phyloP scores from a whole-genome alignment of 2,329 filamentous ascomycete species.

The Pseudophaeomoniella oleicola region DNA sequence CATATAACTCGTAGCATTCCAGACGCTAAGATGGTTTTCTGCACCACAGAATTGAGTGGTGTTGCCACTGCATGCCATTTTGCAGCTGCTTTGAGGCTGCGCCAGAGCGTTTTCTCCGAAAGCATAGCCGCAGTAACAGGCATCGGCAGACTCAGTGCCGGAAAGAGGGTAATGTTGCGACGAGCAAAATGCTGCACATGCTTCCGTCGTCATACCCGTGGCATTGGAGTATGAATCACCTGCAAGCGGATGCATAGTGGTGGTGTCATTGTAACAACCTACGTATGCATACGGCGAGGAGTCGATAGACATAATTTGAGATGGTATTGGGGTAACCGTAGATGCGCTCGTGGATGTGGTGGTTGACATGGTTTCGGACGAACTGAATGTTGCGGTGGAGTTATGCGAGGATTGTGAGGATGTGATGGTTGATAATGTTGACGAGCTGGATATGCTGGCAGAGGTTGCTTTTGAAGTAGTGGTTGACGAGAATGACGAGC shows the following conservation, averaged over 20 bases:
- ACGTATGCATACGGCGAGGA: not conserved
- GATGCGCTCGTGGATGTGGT: too few relatives aligned
- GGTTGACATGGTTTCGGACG: too few relatives aligned
- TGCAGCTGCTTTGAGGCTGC: slow-evolving; percentile 21
- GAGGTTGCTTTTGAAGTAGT: not conserved
- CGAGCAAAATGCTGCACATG: not conserved
- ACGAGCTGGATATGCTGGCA: not conserved
- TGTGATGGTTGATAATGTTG: not conserved
- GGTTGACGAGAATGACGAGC: not conserved
- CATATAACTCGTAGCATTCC: slow-evolving; percentile 5
- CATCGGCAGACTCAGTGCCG: not conserved
- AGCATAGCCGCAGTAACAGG: slow-evolving; percentile 1
- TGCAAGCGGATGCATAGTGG: not conserved
- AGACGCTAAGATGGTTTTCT: slow-evolving; percentile 26
- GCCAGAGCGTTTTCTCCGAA: not conserved
- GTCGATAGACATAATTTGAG: not conserved
- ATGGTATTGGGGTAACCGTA: too few relatives aligned
- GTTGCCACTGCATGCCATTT: slow-evolving; percentile 22
- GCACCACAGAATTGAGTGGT: slow-evolving; percentile 30
- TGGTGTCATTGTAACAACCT: not conserved
- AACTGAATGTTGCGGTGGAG: too few relatives aligned
- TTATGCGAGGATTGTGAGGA: not conserved
- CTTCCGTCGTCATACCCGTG: not conserved
- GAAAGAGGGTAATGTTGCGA: not conserved
- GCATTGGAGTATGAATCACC: not conserved